Conservation (phyloP, 345 rosid species). For the Lepidium didymum region DNA sequence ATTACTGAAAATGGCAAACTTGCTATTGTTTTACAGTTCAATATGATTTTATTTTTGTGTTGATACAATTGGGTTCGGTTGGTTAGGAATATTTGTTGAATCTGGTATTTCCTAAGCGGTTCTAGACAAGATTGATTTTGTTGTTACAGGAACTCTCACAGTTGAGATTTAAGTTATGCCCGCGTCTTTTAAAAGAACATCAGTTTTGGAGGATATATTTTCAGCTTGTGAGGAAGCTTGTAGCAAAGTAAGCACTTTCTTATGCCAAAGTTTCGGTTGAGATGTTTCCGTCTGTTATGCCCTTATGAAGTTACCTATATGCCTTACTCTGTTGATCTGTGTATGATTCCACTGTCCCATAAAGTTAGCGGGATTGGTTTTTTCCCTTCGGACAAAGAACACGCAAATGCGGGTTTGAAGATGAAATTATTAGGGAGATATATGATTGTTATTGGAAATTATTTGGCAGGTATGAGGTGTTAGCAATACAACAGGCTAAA, state of each 20-base stretch:
- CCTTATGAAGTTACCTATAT: neutral
- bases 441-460: neutral
- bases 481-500: slow-evolving; percentile 27
- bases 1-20: neutral
- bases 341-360: neutral
- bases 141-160: slow-evolving; percentile 65
- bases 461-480: slow-evolving; percentile 22
- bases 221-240: slow-evolving; percentile 54
- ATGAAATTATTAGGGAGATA: neutral
- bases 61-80: neutral
- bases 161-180: slow-evolving; percentile 74
- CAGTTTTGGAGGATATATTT: slow-evolving; percentile 87
- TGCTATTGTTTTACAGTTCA: neutral
- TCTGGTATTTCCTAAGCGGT: neutral
- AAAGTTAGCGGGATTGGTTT: neutral
- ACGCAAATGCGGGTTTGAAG: neutral
- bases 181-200: slow-evolving; percentile 63
- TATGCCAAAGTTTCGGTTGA: neutral
- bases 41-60: neutral
- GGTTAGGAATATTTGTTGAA: neutral
- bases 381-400: neutral
- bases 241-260: slow-evolving; percentile 47
- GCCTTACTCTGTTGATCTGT: neutral
- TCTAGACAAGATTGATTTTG: neutral
- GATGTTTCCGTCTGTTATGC: neutral